phyloP scores from a whole-genome alignment of 176 grass and related monocot genomes.

The Carex littledalei region DNA sequence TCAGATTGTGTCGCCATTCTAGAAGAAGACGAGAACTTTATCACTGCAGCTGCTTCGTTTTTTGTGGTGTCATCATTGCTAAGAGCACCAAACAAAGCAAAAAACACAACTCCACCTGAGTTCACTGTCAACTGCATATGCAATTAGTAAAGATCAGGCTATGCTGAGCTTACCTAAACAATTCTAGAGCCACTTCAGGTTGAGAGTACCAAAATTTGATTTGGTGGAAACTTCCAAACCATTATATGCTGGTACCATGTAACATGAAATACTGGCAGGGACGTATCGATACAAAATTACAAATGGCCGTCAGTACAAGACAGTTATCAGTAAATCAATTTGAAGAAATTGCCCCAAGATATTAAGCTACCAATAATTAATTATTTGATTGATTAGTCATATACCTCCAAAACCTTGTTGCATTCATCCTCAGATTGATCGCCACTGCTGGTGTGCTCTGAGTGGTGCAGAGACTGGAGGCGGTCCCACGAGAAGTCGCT shows the following conservation, averaged over 20 bases:
- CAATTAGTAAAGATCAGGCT: background rate
- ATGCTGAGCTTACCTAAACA: background rate
- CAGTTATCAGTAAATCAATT: background rate
- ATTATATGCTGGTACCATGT: background rate
- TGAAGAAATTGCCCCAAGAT: slow-evolving; percentile 12
- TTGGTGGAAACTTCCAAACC: background rate
- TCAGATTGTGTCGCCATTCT: slow-evolving; percentile 95
- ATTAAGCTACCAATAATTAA: background rate
- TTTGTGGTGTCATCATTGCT: slow-evolving; percentile 13
- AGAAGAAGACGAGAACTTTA: slow-evolving; percentile 85
- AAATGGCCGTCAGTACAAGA: too few species aligned
- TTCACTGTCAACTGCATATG: slow-evolving; percentile 64
- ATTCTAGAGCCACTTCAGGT: background rate
- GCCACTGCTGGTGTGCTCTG: slow-evolving; percentile 61
- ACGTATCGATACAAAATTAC: too few species aligned
- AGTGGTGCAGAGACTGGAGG: slow-evolving; percentile 81
- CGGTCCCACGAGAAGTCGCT: slow-evolving; percentile 68
- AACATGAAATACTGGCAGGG: background rate
- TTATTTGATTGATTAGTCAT: background rate
- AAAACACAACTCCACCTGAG: slow-evolving; percentile 95
- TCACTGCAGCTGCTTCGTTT: slow-evolving; percentile 76
- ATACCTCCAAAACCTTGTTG: slow-evolving; percentile 84
- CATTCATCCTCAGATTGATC: slow-evolving; percentile 91
- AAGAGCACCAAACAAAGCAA: slow-evolving; percentile 63
- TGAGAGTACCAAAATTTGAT: background rate